Percentiles rank a stretch among this genome's conserved stretches.
These are phyloP conservation scores for Solanum phureja DNA, from an alignment of 257 asterid genomes.

Conservation along the genomic window DNA sequence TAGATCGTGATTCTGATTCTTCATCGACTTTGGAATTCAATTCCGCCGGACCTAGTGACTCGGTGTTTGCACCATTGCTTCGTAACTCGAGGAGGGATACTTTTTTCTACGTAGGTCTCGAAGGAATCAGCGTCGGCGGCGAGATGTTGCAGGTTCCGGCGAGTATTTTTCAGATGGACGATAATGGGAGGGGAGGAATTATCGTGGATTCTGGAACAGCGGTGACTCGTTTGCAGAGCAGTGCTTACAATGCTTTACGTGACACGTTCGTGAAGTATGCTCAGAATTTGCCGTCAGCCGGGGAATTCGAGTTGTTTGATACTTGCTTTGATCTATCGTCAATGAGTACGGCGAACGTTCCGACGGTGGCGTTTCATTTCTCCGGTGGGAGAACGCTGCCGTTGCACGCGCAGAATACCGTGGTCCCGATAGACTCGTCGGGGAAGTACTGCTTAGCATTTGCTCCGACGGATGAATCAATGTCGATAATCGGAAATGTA, in stretches of 20 bases:
- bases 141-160: background rate
- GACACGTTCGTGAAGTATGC: background rate
- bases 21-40: constrained; percentile 11
- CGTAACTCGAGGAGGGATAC: background rate
- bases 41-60: background rate
- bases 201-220: constrained; percentile 14
- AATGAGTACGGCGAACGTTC: background rate
- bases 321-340: background rate
- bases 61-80: background rate
- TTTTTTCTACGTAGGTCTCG: background rate
- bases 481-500: background rate
- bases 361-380: background rate
- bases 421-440: background rate
- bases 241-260: background rate
- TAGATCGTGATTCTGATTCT: background rate
- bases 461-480: background rate
- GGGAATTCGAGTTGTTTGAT: background rate
- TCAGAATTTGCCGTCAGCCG: background rate
- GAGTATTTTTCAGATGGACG: background rate
- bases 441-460: constrained; percentile 2
- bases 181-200: background rate
- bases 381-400: background rate
- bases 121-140: constrained; percentile 5
- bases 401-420: background rate
- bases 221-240: background rate